phyloP scores from a whole-genome alignment of 140 eudicot genomes.

The Bidens hawaiensis region DNA sequence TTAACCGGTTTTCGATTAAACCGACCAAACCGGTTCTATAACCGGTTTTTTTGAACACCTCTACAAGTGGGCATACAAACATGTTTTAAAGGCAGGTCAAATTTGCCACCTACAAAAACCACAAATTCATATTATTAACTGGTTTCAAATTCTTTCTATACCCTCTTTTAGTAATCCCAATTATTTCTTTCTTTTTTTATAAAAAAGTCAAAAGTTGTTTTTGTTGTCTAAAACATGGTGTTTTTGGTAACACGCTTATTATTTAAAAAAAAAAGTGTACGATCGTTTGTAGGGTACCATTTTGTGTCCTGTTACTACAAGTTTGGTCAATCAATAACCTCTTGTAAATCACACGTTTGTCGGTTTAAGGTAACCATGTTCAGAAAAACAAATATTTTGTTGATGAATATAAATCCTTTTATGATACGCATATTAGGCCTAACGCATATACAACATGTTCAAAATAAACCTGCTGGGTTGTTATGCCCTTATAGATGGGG shows the following conservation, averaged over 20 bases:
- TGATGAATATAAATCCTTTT: too few relatives aligned
- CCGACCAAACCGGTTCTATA: too few relatives aligned
- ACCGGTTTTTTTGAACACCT: too few relatives aligned
- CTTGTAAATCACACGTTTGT: background rate
- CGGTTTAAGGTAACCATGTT: background rate
- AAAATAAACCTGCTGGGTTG: background rate
- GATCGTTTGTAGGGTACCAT: background rate
- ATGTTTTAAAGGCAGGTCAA: conserved; percentile 18
- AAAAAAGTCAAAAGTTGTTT: background rate
- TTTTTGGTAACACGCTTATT: background rate
- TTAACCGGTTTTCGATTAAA: too few relatives aligned
- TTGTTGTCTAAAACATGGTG: conserved; percentile 16
- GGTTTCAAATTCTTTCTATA: conserved; percentile 2
- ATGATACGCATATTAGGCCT: too few relatives aligned
- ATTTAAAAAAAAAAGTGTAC: background rate
- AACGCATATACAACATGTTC: too few relatives aligned
- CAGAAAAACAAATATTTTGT: background rate
- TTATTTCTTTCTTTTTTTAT: conserved; percentile 17
- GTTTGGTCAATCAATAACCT: background rate
- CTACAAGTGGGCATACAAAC: conserved; percentile 12
- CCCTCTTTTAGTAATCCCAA: background rate
- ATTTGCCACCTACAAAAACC: conserved; percentile 17
- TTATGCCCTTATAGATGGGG: background rate
- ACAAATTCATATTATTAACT: conserved; percentile 5
- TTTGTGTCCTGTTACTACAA: background rate